Percentiles rank a stretch among this genome's conserved stretches.
Conservation (phyloP, 2,329 filamentous ascomycete genomes). For the Orbilia quercus region DNA sequence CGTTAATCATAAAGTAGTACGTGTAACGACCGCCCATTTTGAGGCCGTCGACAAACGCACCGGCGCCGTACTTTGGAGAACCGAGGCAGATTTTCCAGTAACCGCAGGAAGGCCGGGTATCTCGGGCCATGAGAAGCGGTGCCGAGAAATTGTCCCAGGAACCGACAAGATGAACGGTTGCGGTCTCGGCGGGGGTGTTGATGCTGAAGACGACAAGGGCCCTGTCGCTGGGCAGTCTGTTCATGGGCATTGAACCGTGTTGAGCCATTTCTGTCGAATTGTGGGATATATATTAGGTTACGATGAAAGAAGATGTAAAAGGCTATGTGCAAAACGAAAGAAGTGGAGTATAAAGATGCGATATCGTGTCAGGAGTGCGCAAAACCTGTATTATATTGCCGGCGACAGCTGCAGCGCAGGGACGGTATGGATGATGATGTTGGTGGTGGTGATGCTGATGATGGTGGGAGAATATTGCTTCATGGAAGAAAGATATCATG, state of each 20-base stretch:
- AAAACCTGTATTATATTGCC: too few species aligned
- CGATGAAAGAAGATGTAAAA: not conserved
- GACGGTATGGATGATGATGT: not conserved
- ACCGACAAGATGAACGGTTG: constrained; percentile 58
- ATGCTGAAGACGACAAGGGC: constrained; percentile 44
- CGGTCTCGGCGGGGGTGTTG: constrained; percentile 34
- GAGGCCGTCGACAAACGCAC: constrained; percentile 57
- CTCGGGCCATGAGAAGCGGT: constrained; percentile 57
- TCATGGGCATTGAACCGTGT: constrained; percentile 13
- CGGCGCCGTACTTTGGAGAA: constrained; percentile 49
- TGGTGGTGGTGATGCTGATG: constrained; percentile 1
- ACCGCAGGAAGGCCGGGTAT: constrained; percentile 56
- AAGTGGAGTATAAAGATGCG: too few species aligned
- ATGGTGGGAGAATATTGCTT: constrained; percentile 20
- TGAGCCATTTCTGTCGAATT: constrained; percentile 20
- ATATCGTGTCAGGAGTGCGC: too few species aligned
- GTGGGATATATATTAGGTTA: not conserved
- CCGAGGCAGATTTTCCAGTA: constrained; percentile 57
- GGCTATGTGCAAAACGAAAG: not conserved
- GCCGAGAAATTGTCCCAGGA: constrained; percentile 59
- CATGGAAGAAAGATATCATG: constrained; percentile 21
- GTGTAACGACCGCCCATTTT: constrained; percentile 59
- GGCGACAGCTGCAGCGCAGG: too few species aligned
- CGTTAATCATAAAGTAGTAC: constrained; percentile 58
- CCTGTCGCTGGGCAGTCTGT: constrained; percentile 27